Conservation (phyloP, 2,329 filamentous ascomycete species). For the Rutstroemia sp. region DNA sequence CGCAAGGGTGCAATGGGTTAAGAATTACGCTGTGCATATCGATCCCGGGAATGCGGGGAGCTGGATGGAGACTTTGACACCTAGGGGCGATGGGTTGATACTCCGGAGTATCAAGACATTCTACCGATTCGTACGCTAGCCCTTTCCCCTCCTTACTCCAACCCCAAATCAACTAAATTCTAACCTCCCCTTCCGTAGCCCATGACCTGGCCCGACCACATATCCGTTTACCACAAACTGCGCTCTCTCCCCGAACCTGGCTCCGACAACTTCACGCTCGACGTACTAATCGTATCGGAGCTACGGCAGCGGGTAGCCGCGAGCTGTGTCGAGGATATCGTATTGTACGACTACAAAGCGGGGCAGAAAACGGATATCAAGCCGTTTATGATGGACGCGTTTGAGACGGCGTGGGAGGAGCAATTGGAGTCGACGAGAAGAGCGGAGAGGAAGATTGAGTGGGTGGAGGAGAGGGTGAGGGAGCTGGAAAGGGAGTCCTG, state of each 20-base stretch:
- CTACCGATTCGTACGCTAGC: slow-evolving; percentile 70
- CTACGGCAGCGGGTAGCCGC: slow-evolving; percentile 65
- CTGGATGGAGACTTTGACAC: slow-evolving; percentile 65
- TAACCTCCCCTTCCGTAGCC: slow-evolving; percentile 38
- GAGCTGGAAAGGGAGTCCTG: slow-evolving; percentile 65
- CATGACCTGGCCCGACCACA: slow-evolving; percentile 73
- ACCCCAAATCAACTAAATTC: neutral
- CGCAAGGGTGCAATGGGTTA: slow-evolving; percentile 69
- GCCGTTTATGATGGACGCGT: slow-evolving; percentile 53
- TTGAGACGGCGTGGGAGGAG: slow-evolving; percentile 49
- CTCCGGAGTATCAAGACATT: slow-evolving; percentile 72
- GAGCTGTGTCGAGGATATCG: slow-evolving; percentile 68
- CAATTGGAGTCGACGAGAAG: slow-evolving; percentile 52
- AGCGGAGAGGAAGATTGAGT: slow-evolving; percentile 55
- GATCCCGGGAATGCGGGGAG: slow-evolving; percentile 52
- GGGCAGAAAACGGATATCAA: slow-evolving; percentile 50
- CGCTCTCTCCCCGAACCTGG: slow-evolving; percentile 23
- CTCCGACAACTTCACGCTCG: slow-evolving; percentile 44
- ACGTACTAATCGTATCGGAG: slow-evolving; percentile 67
- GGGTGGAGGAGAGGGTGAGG: slow-evolving; percentile 51
- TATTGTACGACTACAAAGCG: slow-evolving; percentile 65
- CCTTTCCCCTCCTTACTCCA: neutral
- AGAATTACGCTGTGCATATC: slow-evolving; percentile 56
- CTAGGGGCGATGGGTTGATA: slow-evolving; percentile 63
- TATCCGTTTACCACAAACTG: slow-evolving; percentile 80